Evolutionary conservation across 805 yeast genomes (phyloP).

Genomic region (Saturnispora gosingensis): DNA sequence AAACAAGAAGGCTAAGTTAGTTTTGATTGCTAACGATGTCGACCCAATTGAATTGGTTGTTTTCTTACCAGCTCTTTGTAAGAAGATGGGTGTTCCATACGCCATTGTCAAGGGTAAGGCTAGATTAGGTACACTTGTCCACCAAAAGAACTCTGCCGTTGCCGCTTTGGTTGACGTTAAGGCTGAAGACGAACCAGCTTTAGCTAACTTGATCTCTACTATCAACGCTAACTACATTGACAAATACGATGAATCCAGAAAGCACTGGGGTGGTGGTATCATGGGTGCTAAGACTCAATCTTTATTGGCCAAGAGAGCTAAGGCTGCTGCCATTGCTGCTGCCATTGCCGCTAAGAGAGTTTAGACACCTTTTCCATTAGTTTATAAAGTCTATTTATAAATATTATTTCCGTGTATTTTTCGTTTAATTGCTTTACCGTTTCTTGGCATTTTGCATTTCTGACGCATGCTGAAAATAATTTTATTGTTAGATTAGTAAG

Average conservation of each 20-base stretch:
- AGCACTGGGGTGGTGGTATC: conserved; percentile 99
- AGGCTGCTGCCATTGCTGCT: conserved; percentile 39
- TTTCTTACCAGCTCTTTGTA: conserved; percentile 97
- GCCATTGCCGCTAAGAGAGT: conserved; percentile 45
- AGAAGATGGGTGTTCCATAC: conserved; percentile 99
- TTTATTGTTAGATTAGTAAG: too few species aligned
- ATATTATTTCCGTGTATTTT: not conserved
- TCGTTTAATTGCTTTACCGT: not conserved
- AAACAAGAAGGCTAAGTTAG: conserved; percentile 98
- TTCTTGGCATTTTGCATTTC: not conserved
- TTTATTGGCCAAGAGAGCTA: conserved; percentile 70
- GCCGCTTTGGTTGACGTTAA: conserved; percentile 95
- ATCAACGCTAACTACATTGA: conserved; percentile 88
- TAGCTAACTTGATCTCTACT: conserved; percentile 87
- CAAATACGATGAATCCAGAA: conserved; percentile 91
- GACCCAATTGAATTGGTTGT: conserved; percentile 98
- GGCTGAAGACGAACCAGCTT: conserved; percentile 90
- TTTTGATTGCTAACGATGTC: conserved; percentile 96
- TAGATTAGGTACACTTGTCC: conserved; percentile 94
- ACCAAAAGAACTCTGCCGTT: conserved; percentile 95
- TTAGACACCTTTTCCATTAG: not conserved
- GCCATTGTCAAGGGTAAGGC: conserved; percentile 98
- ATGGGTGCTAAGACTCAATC: conserved; percentile 91
- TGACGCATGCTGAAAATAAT: too few species aligned
- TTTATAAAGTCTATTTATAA: not conserved